A percentile compares a stretch with the other conserved stretches of the same genome.
These are phyloP conservation scores for Somion occarium DNA, from an alignment of 1,284 basidiomycete species.

Conservation along the genomic window DNA sequence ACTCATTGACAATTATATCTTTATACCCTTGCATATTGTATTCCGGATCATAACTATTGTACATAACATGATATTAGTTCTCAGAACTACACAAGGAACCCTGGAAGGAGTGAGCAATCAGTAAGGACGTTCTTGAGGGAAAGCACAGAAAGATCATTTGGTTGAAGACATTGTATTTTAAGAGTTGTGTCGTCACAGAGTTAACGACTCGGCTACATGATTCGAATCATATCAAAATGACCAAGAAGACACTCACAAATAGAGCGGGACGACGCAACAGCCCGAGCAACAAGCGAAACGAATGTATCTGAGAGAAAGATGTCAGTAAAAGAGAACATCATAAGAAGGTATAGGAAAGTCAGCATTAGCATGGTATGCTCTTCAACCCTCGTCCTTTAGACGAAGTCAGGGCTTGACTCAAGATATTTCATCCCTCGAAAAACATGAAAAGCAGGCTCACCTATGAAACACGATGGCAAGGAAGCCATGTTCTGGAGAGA, in stretches of 20 bases:
- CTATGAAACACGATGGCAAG: slow-evolving; percentile 2
- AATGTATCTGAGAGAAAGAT: slow-evolving; percentile 28
- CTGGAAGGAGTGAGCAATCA: not conserved
- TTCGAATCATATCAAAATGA: slow-evolving; percentile 17
- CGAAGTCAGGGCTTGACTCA: slow-evolving; percentile 84
- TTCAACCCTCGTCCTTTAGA: slow-evolving; percentile 68
- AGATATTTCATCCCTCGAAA: slow-evolving; percentile 60
- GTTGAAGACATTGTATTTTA: slow-evolving; percentile 37
- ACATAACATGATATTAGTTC: not conserved
- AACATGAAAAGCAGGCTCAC: slow-evolving; percentile 35
- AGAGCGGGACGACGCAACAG: not conserved
- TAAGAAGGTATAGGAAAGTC: slow-evolving; percentile 32
- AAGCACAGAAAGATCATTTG: slow-evolving; percentile 27
- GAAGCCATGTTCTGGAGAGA: not conserved
- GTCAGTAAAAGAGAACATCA: slow-evolving; percentile 12
- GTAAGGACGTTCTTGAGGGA: not conserved
- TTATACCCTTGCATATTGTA: not conserved
- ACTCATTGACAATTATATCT: not conserved
- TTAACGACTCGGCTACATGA: not conserved
- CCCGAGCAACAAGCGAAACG: too few species aligned
- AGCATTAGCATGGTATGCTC: slow-evolving; percentile 84
- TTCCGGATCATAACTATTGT: not conserved
- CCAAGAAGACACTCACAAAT: slow-evolving; percentile 9
- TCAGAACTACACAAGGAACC: not conserved
- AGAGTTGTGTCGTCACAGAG: slow-evolving; percentile 9